A percentile compares a stretch with the other conserved stretches of the same genome.
phyloP scores from a whole-genome alignment of 2,329 filamentous ascomycete species.

The Nemania sp. region DNA sequence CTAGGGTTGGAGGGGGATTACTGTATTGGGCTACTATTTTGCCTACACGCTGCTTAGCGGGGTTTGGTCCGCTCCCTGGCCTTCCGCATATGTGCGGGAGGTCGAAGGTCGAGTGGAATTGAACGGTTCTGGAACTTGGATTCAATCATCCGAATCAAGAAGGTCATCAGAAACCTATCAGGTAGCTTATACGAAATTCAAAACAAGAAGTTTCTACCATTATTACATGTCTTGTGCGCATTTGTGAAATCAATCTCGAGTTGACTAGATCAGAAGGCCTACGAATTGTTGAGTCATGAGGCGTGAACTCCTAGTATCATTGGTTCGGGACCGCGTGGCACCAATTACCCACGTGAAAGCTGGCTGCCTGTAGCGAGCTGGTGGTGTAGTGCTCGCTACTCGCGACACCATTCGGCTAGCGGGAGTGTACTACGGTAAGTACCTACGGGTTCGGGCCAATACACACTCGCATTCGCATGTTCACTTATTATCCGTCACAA shows the following conservation, averaged over 20 bases:
- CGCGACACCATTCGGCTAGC: slow-evolving; percentile 22
- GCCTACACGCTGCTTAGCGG: slow-evolving; percentile 20
- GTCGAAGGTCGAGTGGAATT: slow-evolving; percentile 37
- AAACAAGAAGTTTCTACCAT: slow-evolving; percentile 20
- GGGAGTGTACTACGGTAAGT: too few species aligned
- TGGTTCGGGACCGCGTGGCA: slow-evolving; percentile 1
- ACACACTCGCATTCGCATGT: slow-evolving; percentile 1
- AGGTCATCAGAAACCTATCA: slow-evolving; percentile 17
- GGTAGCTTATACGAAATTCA: slow-evolving; percentile 19
- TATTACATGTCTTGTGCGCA: slow-evolving; percentile 8
- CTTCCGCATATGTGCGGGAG: slow-evolving; percentile 23
- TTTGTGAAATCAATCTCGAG: slow-evolving; percentile 12
- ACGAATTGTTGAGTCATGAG: slow-evolving; percentile 17
- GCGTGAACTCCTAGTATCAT: slow-evolving; percentile 1
- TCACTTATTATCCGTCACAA: too few species aligned
- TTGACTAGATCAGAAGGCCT: too few species aligned
- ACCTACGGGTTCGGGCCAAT: too few species aligned
- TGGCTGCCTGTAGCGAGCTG: neutral
- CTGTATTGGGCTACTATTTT: slow-evolving; percentile 35
- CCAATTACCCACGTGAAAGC: slow-evolving; percentile 3
- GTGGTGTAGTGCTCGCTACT: slow-evolving; percentile 10
- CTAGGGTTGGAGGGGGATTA: slow-evolving; percentile 28
- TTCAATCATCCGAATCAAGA: slow-evolving; percentile 17
- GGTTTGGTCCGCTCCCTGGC: slow-evolving; percentile 37
- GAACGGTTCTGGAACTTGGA: slow-evolving; percentile 12